These are phyloP conservation scores for Bolboschoenus planiculmis DNA, from an alignment of 176 grass and related monocot genomes.

Conservation along the genomic window DNA sequence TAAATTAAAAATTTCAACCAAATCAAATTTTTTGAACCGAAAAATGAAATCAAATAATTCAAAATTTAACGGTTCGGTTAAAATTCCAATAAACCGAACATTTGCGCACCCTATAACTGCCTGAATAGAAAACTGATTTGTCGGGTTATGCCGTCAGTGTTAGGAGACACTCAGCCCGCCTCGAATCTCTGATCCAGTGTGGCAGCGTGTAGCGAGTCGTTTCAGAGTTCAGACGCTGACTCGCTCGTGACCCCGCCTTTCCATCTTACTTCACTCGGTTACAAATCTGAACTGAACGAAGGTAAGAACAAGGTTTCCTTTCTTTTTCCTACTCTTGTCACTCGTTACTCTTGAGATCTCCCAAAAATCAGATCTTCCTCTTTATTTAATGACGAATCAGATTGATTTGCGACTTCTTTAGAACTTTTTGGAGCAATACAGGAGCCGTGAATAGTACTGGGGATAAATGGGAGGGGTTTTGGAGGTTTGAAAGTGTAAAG, in stretches of 20 bases:
- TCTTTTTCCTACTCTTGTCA: not conserved
- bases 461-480: not conserved
- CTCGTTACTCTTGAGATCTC: not conserved
- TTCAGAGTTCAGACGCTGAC: too few relatives aligned
- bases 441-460: not conserved
- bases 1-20: too few relatives aligned
- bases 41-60: too few relatives aligned
- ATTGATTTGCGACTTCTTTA: not conserved
- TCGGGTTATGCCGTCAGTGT: too few relatives aligned
- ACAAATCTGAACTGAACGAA: not conserved
- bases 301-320: not conserved
- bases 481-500: not conserved
- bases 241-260: not conserved
- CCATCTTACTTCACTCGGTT: not conserved
- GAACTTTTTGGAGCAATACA: not conserved
- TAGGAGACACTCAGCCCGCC: too few relatives aligned
- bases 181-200: not conserved
- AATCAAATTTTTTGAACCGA: too few relatives aligned
- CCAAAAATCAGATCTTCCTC: not conserved
- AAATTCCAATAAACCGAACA: too few relatives aligned
- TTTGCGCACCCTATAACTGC: too few relatives aligned
- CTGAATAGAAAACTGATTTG: too few relatives aligned
- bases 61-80: too few relatives aligned
- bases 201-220: not conserved
- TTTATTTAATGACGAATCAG: not conserved